Conservation (phyloP, 176 grass and related monocot genomes). For the Paspalum vaginatum region DNA sequence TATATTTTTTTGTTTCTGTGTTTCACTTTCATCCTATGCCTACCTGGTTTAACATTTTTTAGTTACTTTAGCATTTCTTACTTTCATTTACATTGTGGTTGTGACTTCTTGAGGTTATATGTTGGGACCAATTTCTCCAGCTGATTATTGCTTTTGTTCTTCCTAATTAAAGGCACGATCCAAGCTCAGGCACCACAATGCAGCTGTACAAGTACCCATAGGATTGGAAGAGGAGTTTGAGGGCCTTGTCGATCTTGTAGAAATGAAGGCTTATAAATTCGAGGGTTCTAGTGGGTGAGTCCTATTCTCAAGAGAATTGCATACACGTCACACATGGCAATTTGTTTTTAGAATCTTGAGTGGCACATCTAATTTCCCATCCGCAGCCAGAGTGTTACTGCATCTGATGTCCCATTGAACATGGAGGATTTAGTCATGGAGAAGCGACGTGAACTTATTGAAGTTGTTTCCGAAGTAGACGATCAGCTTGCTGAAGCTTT, state of each 20-base stretch:
- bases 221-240: constrained; percentile 98
- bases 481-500: constrained; percentile 96
- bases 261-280: constrained; percentile 83
- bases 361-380: constrained; percentile 31
- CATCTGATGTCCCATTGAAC: constrained; percentile 72
- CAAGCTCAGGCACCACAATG: constrained; percentile 94
- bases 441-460: constrained; percentile 92
- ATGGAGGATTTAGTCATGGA: constrained; percentile 72
- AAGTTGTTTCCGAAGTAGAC: constrained; percentile 99
- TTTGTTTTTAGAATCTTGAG: constrained; percentile 30
- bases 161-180: constrained; percentile 67
- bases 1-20: not conserved
- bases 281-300: constrained; percentile 88
- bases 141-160: constrained; percentile 41
- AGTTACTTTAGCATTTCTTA: not conserved
- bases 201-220: constrained; percentile 92
- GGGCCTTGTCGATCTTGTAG: constrained; percentile 95
- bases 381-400: constrained; percentile 73
- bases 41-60: not conserved
- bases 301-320: constrained; percentile 32
- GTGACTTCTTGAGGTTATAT: not conserved
- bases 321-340: not conserved
- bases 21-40: not conserved
- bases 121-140: constrained; percentile 28
- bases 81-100: not conserved